These are phyloP conservation scores for Leccinum subtestaceum DNA, from an alignment of 768 basidiomycete species.

Conservation along the genomic window DNA sequence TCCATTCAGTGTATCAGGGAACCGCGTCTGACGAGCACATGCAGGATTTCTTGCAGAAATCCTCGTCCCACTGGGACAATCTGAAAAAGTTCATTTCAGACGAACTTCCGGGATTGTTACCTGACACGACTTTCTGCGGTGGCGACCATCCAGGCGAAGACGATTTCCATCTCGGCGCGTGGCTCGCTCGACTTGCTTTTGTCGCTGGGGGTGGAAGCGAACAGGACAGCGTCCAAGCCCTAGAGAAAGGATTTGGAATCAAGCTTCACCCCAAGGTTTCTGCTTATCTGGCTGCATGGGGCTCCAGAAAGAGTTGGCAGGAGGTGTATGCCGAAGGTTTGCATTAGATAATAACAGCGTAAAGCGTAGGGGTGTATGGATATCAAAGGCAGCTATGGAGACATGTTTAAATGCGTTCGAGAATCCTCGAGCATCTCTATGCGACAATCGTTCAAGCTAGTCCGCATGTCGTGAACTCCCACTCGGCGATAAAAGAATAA, in stretches of 20 bases:
- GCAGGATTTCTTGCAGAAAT: conserved; percentile 38
- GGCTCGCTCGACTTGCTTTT: conserved; percentile 47
- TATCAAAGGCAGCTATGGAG: conserved; percentile 4
- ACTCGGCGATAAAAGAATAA: not conserved
- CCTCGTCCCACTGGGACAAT: conserved; percentile 37
- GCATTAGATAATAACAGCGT: conserved; percentile 30
- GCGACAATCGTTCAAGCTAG: conserved; percentile 60
- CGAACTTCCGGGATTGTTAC: conserved; percentile 41
- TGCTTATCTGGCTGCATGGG: conserved; percentile 46
- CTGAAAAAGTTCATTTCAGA: conserved; percentile 38
- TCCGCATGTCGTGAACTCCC: not conserved
- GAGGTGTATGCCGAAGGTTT: conserved; percentile 43
- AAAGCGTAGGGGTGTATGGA: not conserved
- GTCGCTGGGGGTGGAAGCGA: conserved; percentile 36
- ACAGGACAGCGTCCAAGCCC: conserved; percentile 35
- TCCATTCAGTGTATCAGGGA: conserved; percentile 43
- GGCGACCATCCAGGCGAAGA: conserved; percentile 49
- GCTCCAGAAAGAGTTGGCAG: conserved; percentile 43
- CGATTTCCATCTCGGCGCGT: conserved; percentile 54
- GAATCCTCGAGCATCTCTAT: conserved; percentile 63
- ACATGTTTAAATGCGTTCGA: conserved; percentile 39
- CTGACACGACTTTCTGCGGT: conserved; percentile 45
- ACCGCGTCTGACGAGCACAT: conserved; percentile 35
- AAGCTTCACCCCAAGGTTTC: conserved; percentile 38
- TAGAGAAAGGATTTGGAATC: conserved; percentile 40